These are phyloP conservation scores for Colletotrichum magnum DNA, from an alignment of 2,329 filamentous ascomycete species.

Conservation along the genomic window DNA sequence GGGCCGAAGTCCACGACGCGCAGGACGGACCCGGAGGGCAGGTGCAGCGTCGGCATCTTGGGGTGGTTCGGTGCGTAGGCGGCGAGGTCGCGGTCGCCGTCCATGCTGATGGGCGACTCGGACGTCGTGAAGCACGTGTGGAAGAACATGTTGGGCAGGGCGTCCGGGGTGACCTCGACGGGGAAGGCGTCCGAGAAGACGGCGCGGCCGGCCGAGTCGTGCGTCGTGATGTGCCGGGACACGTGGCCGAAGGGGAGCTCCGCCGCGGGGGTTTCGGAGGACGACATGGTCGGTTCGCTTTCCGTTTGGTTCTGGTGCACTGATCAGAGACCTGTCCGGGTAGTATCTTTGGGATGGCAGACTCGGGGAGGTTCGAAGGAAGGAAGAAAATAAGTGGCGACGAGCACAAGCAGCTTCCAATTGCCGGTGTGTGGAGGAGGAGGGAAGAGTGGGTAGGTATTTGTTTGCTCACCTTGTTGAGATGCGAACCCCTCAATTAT, in stretches of 20 bases:
- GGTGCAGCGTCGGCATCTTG: constrained; percentile 36
- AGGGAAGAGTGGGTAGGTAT: too few species aligned
- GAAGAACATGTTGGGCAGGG: constrained; percentile 37
- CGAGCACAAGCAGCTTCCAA: too few species aligned
- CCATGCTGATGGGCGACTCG: constrained; percentile 38
- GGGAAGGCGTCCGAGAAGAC: constrained; percentile 43
- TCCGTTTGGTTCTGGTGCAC: neutral
- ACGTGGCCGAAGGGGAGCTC: constrained; percentile 36
- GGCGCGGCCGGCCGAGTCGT: constrained; percentile 47
- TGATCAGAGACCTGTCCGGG: too few species aligned
- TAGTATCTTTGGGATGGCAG: too few species aligned
- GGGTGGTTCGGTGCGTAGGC: constrained; percentile 38
- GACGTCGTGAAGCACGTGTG: constrained; percentile 44
- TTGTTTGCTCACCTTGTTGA: too few species aligned
- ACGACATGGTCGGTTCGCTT: constrained; percentile 22
- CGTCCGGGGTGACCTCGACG: constrained; percentile 33
- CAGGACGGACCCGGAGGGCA: constrained; percentile 37
- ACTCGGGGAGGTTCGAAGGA: too few species aligned
- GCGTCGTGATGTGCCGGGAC: constrained; percentile 44
- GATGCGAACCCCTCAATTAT: too few species aligned
- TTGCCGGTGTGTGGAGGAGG: too few species aligned
- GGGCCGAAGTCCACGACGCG: constrained; percentile 41
- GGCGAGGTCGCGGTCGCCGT: constrained; percentile 33
- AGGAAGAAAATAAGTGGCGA: too few species aligned
- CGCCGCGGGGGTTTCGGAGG: constrained; percentile 15